A percentile compares a stretch with the other conserved stretches of the same genome.
These are phyloP conservation scores for Exophiala dermatitidis DNA, from an alignment of 2,329 filamentous ascomycete genomes.

Conservation along the genomic window DNA sequence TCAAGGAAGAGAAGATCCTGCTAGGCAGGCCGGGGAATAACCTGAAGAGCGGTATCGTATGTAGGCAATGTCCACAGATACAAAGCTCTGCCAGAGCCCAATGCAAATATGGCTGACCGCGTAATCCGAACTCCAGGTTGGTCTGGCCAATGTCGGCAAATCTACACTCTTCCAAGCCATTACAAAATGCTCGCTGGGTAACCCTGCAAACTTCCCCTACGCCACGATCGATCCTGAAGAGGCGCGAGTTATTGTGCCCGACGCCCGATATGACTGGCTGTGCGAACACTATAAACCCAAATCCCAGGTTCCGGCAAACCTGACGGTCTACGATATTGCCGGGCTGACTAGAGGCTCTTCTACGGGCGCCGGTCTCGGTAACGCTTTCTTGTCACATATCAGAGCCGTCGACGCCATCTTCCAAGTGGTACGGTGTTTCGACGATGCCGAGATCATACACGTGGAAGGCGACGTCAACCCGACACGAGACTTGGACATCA, in stretches of 20 bases:
- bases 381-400: slow-evolving; percentile 97
- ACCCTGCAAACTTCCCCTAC: slow-evolving; percentile 98
- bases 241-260: slow-evolving; percentile 91
- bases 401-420: slow-evolving; percentile 97
- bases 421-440: slow-evolving; percentile 93
- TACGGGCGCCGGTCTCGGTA: slow-evolving; percentile 93
- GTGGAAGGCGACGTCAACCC: slow-evolving; percentile 98
- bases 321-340: slow-evolving; percentile 98
- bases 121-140: slow-evolving; percentile 56
- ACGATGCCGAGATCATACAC: slow-evolving; percentile 99
- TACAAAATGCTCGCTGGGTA: slow-evolving; percentile 93
- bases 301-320: slow-evolving; percentile 89
- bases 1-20: slow-evolving; percentile 90
- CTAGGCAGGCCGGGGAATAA: slow-evolving; percentile 95
- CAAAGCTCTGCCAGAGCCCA: not conserved
- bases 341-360: slow-evolving; percentile 93
- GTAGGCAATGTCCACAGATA: slow-evolving; percentile 47
- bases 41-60: slow-evolving; percentile 95
- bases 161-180: slow-evolving; percentile 99
- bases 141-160: slow-evolving; percentile 98
- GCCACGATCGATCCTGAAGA: slow-evolving; percentile 99
- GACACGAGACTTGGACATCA: slow-evolving; percentile 87
- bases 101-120: too few species aligned
- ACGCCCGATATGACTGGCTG: slow-evolving; percentile 93
- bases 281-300: slow-evolving; percentile 96